A percentile compares a stretch with the other conserved stretches of the same genome.
Evolutionary conservation across 2,329 filamentous ascomycete species (phyloP).

Genomic region (Fonsecaea monophora): DNA sequence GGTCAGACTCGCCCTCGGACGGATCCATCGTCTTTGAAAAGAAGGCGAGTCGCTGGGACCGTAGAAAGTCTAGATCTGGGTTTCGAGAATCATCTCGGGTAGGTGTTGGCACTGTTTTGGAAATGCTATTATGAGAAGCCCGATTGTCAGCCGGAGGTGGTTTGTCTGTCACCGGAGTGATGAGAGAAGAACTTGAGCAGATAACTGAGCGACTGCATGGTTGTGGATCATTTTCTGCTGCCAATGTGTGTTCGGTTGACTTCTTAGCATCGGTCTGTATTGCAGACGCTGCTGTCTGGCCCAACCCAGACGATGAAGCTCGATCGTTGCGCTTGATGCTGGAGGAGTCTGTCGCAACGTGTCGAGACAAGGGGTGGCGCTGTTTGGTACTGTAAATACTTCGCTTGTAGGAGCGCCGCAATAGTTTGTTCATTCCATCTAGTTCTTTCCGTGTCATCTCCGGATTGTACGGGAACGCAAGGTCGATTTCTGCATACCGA

Average conservation of each 20-base stretch:
- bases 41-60: conserved; percentile 34
- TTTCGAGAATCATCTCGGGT: not conserved
- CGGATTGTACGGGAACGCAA: conserved; percentile 34
- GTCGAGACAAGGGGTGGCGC: not conserved
- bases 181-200: not conserved
- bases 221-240: not conserved
- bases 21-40: conserved; percentile 26
- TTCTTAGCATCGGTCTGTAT: not conserved
- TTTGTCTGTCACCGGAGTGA: not conserved
- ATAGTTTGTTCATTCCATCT: conserved; percentile 24
- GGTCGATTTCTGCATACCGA: conserved; percentile 17
- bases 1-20: conserved; percentile 1
- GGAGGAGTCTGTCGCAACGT: not conserved
- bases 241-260: not conserved
- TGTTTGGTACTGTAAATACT: not conserved
- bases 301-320: not conserved
- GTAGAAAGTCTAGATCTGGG: conserved; percentile 30
- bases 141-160: not conserved
- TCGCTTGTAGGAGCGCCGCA: conserved; percentile 26
- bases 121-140: conserved; percentile 12
- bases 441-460: conserved; percentile 31
- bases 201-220: not conserved
- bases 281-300: not conserved
- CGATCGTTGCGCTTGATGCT: not conserved
- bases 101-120: not conserved